Evolutionary conservation across 208 protist genomes (phyloP), one percentile per base, ranked within the genome.

Genomic region (Trypanosomatidae sp.): DNA sequence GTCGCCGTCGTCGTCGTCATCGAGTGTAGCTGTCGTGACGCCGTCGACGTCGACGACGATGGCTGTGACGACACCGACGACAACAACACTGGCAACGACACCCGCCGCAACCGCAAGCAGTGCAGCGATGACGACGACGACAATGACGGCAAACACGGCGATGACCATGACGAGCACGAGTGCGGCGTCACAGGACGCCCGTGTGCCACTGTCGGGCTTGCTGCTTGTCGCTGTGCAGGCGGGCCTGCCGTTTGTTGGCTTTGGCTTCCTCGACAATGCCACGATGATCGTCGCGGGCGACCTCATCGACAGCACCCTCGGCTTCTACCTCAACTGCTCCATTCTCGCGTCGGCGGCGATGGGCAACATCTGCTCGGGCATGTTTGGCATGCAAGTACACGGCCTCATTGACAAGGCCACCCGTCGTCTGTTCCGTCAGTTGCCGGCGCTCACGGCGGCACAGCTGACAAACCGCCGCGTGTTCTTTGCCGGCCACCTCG

Each of bases 211-310:
- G 15, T 44, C 61, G 6, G 64, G 66, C 0, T 57, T 94, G 13
- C 48, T 68, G 6, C 59, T 86, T 42, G 75, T 94, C 41, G 86
- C 75, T 3, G 56, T 88, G 19, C 72, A 74, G 50, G 79, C 86
- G 5, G 86, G 57, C 4, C 70, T 94, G 30, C 86, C 86, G 3
- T 94, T 94, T 68, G 82, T 94, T 15, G 86, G 86, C 6, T 94
- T 94, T 57, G 86, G 86, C 16, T 92, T 94, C 41, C 61, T 94
- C 7, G 86, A 94, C 62, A 94, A 94, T 48, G 71, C 82, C 4
- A 69, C 64, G 8, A 94, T 94, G 86, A 87, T 94, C 56, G 55
- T 94, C 21, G 83, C 80, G 28, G 86, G 86, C 15, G 86, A 92
- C 53, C 44, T 74, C n/a, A 94, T 94, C 32, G 82, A 94, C 45